Evolutionary conservation across 1,139 yeast species (phyloP), one percentile per base, ranked within the genome.

Genomic region (Arxiozyma slooffiae): DNA sequence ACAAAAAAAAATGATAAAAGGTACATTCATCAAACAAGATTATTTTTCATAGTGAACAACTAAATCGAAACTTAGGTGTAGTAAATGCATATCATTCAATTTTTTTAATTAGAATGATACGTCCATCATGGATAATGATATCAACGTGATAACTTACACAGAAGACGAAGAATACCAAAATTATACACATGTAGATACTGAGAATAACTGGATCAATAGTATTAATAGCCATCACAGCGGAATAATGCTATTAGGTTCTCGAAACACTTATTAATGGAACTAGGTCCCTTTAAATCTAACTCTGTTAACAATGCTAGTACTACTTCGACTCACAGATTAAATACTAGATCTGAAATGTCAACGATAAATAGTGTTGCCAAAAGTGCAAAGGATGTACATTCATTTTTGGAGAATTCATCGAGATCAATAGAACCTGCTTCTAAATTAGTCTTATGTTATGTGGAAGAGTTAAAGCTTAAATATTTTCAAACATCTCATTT

Each of bases 401-500:
- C 45, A 9, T 8, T 21, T 20, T 24, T 38, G 7, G 20, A 17
- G 7, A 30, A 30, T 42, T 42, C 45, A 2, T 48, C 51, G 4
- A 44, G 40, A 23, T 54, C 59, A 1, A 48, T 53, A 8, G 67
- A 64, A 36, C 59, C 54, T 41, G 52, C 59, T 8, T 59, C 62
- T 3, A 53, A 60, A 40, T 53, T 66, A 23, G 67, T 66, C 4
- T 66, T 68, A 1, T 60, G 67, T 50, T 65, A 66, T 50, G 66
- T 66, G 4, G 69, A 66, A 40, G 69, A 65, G 48, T 49, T 64
- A 26, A 54, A 68, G 47, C 51, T 64, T 34, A 62, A 63, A 39
- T 66, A 64, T 51, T 57, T 55, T 43, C 63, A 62, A 17, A 62
- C 69, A 2, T 63, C 69, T 1, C 63, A 67, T 48, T 63, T 66